These are phyloP conservation scores for Lyophyllum semitale DNA, from an alignment of 768 basidiomycete genomes.

Conservation along the genomic window DNA sequence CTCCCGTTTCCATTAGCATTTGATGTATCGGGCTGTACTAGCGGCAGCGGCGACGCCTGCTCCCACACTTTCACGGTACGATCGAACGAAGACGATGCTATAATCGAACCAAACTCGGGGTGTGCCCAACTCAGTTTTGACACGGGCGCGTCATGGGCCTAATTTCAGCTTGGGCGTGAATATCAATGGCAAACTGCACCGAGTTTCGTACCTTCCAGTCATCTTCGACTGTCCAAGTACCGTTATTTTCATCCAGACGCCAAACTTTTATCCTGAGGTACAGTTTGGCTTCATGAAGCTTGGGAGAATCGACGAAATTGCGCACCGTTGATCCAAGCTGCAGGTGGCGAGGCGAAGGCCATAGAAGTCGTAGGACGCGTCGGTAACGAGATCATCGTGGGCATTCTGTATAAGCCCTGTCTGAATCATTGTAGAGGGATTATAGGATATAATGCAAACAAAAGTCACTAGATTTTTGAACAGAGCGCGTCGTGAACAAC, in stretches of 20 bases:
- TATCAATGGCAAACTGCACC: not conserved
- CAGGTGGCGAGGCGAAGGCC: conserved; percentile 81
- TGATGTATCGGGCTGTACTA: conserved; percentile 26
- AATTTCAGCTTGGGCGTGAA: not conserved
- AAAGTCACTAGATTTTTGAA: too few relatives aligned
- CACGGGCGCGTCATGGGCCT: conserved; percentile 96
- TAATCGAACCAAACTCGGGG: conserved; percentile 85
- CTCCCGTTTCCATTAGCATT: too few relatives aligned
- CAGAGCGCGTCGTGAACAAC: not conserved
- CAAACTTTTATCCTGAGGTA: conserved; percentile 79
- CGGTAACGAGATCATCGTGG: conserved; percentile 81
- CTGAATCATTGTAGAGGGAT: conserved; percentile 74
- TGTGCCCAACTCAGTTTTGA: conserved; percentile 88
- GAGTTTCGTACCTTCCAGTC: conserved; percentile 80
- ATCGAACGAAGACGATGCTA: conserved; percentile 89
- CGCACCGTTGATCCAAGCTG: conserved; percentile 78
- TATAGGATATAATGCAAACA: too few relatives aligned
- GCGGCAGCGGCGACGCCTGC: conserved; percentile 41
- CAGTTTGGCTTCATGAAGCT: conserved; percentile 12
- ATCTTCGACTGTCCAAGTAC: conserved; percentile 77
- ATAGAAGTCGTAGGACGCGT: conserved; percentile 90
- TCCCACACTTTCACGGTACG: conserved; percentile 94
- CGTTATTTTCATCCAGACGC: conserved; percentile 71
- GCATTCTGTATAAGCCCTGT: conserved; percentile 78
- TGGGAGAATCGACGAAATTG: conserved; percentile 4